Base-by-base conservation (phyloP, 257 asterid species). In the Haberlea rhodopensis region DNA sequence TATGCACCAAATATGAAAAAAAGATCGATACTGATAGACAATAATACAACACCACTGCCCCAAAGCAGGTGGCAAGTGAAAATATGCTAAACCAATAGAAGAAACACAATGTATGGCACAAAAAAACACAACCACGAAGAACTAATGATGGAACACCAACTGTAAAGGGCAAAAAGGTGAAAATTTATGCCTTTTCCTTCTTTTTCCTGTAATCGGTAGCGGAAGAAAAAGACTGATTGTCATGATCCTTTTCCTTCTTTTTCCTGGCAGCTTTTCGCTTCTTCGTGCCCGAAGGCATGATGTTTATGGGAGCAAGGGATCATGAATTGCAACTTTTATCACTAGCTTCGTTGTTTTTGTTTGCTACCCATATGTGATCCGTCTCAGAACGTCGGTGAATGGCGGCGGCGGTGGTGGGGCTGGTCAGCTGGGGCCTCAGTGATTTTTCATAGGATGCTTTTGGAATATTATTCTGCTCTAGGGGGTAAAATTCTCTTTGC, bases 251-350 rank as follows among this genome's bases (percentile, higher is more conserved):
- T 23, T 62, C 75, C 79, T 73, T 72, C 87, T 80, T 85, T 67
- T 82, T 85, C 78, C 75, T 80, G 62, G 80, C 82, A 62, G 82
- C 76, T 72, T 72, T 80, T 26, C 85, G 79, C 76, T 80, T 80
- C 77, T 80, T 80, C 1, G 85, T 68, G 61, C 82, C 82, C 54
- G 76, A 71, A 2, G 92, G 88, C 92, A 85, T 85, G 81, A 57
- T 73, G 43, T 19, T 25, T 53, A n/a, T n/a, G n/a, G n/a, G n/a
- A n/a, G n/a, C n/a, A n/a, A 53, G 57, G 49, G 53, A 40, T 65
- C 69, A 40, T 57, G 68, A 52, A 45, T 57, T 62, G 46, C n/a
- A n/a, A n/a, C n/a, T n/a, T n/a, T n/a, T n/a, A n/a, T n/a, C n/a
- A n/a, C n/a, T n/a, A n/a, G n/a, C n/a, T n/a, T 57, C 72, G 34